Base-by-base conservation (phyloP, 2,329 filamentous ascomycete genomes). In the Cryphonectria nitschkei region DNA sequence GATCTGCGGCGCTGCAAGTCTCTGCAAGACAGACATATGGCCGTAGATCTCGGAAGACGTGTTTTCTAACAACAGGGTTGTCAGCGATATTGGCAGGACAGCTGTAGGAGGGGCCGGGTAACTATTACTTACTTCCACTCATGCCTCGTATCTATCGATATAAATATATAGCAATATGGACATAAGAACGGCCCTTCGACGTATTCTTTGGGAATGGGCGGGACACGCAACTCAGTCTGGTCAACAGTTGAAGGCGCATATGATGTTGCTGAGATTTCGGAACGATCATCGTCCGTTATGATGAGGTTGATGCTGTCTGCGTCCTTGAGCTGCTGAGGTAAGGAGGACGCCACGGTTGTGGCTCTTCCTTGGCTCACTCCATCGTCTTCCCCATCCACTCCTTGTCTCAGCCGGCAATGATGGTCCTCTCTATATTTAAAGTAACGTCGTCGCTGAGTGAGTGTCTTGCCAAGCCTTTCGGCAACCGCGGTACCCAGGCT, bases 381-480 rank as follows among this genome's bases (percentile, higher is more conserved):
- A 58, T 67, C 65, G 1, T 67, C 52, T 22, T 29, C 65, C 7
- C 14, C 37, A 32, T 50, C 16, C 7, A 58, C n/a, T 14, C 65
- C 50, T 67, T 60, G 22, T 41, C 29, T 60, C 7, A 58, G 65
- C 60, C 54, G 65, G 41, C 52, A 41, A 14, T 58, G 50, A 46
- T 67, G 65, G 34, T 67, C 65, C 8, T 67, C 65, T 14, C 65
- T 66, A 22, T 67, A 67, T 13, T 67, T 60, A 41, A 67, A 67
- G 41, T 67, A 58, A 16, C 43, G 29, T 19, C 54, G 64, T 4
- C 64, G 64, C 8, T 56, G 46, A 19, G 64, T 60, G 6, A 67
- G 50, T 29, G 34, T 34, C 52, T 19, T 60, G 0, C 65, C 65
- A 14, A 67, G 64, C 6, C 64, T n/a, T 29, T 54, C 32, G 4